A percentile compares a stretch with the other conserved stretches of the same genome.
Conservation (phyloP, 2,329 filamentous ascomycete genomes). For the Zymoseptoria tritici region DNA sequence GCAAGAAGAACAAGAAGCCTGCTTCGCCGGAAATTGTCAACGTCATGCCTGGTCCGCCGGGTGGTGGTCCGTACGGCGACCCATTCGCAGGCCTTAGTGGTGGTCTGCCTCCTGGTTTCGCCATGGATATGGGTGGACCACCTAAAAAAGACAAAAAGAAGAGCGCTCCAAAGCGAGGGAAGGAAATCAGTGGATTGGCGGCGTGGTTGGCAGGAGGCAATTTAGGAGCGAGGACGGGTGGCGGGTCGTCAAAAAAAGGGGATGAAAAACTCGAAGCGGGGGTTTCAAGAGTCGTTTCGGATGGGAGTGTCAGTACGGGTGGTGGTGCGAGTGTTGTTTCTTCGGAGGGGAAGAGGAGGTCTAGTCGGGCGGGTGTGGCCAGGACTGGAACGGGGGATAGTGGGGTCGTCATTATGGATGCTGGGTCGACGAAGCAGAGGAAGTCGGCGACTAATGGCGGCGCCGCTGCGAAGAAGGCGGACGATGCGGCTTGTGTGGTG, state of each 20-base stretch:
- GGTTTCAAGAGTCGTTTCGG: background rate
- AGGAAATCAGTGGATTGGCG: constrained; percentile 19
- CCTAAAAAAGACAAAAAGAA: constrained; percentile 10
- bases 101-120: constrained; percentile 5
- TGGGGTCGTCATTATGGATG: background rate
- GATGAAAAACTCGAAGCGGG: background rate
- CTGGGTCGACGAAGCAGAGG: background rate
- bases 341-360: background rate
- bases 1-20: constrained; percentile 9
- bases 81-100: constrained; percentile 10
- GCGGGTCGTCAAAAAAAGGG: background rate
- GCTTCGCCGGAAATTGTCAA: constrained; percentile 12
- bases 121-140: background rate
- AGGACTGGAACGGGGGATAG: background rate
- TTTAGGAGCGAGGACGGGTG: constrained; percentile 7
- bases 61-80: constrained; percentile 12
- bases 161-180: constrained; percentile 15
- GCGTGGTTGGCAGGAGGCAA: constrained; percentile 25
- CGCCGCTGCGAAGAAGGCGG: background rate
- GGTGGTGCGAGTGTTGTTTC: background rate
- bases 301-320: background rate
- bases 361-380: background rate
- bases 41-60: constrained; percentile 9
- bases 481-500: background rate
- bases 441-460: background rate